Evolutionary conservation across 2,329 filamentous ascomycete species (phyloP).

Genomic region (Cercospora sesami): DNA sequence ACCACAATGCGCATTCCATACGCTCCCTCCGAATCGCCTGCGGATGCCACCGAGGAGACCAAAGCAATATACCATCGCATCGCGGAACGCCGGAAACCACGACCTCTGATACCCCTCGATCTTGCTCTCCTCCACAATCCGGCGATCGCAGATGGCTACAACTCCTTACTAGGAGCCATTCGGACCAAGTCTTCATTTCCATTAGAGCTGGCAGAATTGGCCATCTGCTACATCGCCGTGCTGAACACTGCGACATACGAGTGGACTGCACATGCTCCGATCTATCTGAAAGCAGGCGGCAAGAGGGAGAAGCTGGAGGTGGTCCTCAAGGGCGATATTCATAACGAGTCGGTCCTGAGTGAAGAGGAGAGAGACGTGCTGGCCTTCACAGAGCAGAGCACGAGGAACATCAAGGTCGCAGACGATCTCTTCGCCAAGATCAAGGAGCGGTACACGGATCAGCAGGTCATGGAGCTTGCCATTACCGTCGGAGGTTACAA

Average conservation of each 20-base stretch:
- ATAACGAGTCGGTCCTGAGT: conserved; percentile 27
- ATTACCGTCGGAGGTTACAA: conserved; percentile 43
- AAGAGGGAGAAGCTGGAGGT: conserved; percentile 31
- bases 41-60: conserved; percentile 51
- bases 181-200: conserved; percentile 39
- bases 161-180: conserved; percentile 61
- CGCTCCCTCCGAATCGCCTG: conserved; percentile 55
- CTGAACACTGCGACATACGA: conserved; percentile 41
- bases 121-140: conserved; percentile 73
- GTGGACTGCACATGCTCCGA: conserved; percentile 39
- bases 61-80: conserved; percentile 62
- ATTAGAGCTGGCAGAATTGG: conserved; percentile 37
- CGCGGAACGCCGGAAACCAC: conserved; percentile 63
- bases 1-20: conserved; percentile 66
- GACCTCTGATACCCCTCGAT: conserved; percentile 73
- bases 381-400: conserved; percentile 39
- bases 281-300: conserved; percentile 38
- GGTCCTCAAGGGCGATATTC: conserved; percentile 30
- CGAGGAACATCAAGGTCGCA: conserved; percentile 35
- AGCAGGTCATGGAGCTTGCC: conserved; percentile 40
- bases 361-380: conserved; percentile 38
- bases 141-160: conserved; percentile 74
- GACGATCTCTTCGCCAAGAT: conserved; percentile 37
- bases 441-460: conserved; percentile 36
- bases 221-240: conserved; percentile 42